Evolutionary conservation across 305 asterid genomes (phyloP).

Genomic region (Fraxinus sp.): DNA sequence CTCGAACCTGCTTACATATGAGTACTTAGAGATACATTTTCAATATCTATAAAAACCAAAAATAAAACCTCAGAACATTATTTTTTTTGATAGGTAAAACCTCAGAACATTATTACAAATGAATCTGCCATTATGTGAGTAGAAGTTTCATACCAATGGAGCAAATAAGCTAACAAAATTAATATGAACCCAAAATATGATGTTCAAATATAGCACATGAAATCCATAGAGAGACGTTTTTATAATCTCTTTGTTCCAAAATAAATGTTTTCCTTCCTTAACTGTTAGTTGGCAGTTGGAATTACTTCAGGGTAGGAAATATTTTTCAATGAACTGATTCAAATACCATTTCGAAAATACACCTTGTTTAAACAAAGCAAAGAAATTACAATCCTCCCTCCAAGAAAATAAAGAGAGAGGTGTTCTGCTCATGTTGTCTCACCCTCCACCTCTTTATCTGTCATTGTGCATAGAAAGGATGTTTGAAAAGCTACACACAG

Average conservation of each 20-base stretch:
- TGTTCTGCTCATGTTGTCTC: background rate
- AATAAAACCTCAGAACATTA: slow-evolving; percentile 12
- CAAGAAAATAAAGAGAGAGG: background rate
- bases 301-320: background rate
- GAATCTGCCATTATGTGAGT: slow-evolving; percentile 3
- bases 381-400: background rate
- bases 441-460: background rate
- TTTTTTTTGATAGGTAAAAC: background rate
- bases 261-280: background rate
- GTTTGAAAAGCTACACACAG: background rate
- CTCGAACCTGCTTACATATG: slow-evolving; percentile 68
- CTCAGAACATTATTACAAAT: background rate
- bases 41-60: slow-evolving; percentile 10
- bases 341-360: background rate
- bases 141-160: background rate
- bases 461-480: background rate
- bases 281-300: background rate
- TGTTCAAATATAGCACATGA: background rate
- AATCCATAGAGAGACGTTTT: background rate
- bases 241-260: background rate
- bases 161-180: background rate
- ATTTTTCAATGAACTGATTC: background rate
- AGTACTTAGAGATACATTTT: slow-evolving; percentile 7
- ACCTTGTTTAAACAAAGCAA: background rate
- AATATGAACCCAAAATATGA: background rate